Conservation (phyloP, 192 early-diverging fungal genomes). For the Backusella morwellensis region DNA sequence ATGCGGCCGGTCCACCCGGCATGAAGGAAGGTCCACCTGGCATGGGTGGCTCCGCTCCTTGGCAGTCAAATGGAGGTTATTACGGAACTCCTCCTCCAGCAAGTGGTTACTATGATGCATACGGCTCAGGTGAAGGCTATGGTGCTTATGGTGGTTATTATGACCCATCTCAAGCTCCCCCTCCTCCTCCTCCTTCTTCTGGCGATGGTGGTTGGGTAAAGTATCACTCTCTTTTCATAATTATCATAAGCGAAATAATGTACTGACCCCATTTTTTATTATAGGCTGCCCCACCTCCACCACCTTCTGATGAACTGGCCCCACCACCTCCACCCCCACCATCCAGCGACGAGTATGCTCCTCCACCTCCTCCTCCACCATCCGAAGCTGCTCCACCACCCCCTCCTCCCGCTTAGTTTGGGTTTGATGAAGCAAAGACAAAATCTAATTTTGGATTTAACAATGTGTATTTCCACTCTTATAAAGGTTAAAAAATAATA, state of each 20-base stretch:
- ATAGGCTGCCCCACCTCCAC: not conserved
- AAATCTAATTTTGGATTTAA: not conserved
- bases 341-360: slow-evolving; percentile 21
- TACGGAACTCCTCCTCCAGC: not conserved
- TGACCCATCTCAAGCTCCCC: slow-evolving; percentile 28
- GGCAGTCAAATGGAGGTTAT: slow-evolving; percentile 16
- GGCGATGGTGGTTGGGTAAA: not conserved
- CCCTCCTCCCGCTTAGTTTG: slow-evolving; percentile 27
- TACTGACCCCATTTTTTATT: not conserved
- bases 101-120: slow-evolving; percentile 8
- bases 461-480: not conserved
- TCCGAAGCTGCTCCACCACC: slow-evolving; percentile 38
- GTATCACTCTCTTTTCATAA: not conserved
- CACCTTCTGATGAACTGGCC: slow-evolving; percentile 5
- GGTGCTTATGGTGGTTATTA: slow-evolving; percentile 21
- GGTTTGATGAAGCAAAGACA: not conserved
- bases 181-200: slow-evolving; percentile 26
- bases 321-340: slow-evolving; percentile 37
- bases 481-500: not conserved
- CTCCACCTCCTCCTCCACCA: slow-evolving; percentile 39
- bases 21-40: slow-evolving; percentile 6
- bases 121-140: not conserved
- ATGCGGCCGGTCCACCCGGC: not conserved
- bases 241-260: not conserved
- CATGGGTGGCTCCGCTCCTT: slow-evolving; percentile 27